Base-by-base conservation (phyloP, 2,329 filamentous ascomycete genomes). In the Penicillium olsonii region DNA sequence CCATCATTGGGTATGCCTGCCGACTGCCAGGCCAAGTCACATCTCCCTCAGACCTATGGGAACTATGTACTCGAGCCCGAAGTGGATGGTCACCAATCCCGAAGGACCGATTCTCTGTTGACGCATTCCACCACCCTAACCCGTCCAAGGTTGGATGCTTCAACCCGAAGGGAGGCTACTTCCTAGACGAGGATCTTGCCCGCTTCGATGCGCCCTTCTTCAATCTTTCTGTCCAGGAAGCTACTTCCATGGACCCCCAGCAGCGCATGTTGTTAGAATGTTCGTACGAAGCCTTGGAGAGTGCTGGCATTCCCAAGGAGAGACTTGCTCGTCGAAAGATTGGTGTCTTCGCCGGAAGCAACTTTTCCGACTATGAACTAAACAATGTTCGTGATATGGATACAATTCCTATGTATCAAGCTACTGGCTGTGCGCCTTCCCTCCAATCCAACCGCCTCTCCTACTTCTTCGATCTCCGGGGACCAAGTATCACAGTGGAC, bases 401-500 rank as follows among this genome's bases (percentile, higher is more conserved):
- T 33, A 62, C 57, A 4, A 40, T 47, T 5, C 60, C 60, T 6
- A 50, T 42, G 7, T 56, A 54, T 22, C 55, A 62, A 41, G 57
- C 57, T 5, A 62, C 59, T 0, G 63, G 62, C 2, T 59, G 56
- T 44, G 56, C 57, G 0, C 12, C 52, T 18, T 53, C 60, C 0
- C 48, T 66, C 8, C 53, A 59, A 38, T 56, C 61, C 12, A 65
- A 66, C 38, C 57, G 64, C 7, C 60, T 68, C 20, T 64, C 57
- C 4, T 62, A 67, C 38, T 67, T 64, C 47, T 65, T 65, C 17
- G 54, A 67, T 34, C 42, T 66, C 18, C 52, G 55, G 24, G 68
- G 67, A 3, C 64, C 61, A 1, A 64, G 58, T 39, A 42, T 67
- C 18, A 63, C 62, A 9, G 40, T 67, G 3, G 61, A 68, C 18